phyloP scores from a whole-genome alignment of 176 grass and related monocot genomes.

The Phoenix dactylifera region DNA sequence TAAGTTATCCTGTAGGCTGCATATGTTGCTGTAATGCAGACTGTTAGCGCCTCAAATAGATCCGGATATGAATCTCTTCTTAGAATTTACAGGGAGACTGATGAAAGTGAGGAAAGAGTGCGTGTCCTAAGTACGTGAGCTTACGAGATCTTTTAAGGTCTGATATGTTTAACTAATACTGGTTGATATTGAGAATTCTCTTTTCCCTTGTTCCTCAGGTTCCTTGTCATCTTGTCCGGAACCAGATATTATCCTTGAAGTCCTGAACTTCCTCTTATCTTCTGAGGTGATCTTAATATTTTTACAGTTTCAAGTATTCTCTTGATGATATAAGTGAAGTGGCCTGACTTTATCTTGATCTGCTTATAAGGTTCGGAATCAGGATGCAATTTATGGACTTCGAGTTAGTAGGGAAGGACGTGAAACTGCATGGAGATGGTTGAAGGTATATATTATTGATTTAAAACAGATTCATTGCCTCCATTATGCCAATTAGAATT shows the following conservation, averaged over 20 bases:
- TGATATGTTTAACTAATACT: too few relatives aligned
- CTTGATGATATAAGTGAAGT: too few relatives aligned
- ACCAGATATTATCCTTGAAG: slow-evolving; percentile 58
- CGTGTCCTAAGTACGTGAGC: slow-evolving; percentile 42
- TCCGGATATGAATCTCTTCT: slow-evolving; percentile 67
- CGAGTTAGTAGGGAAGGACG: slow-evolving; percentile 38
- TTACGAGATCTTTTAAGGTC: too few relatives aligned
- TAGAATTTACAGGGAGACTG: slow-evolving; percentile 49
- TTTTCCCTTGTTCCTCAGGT: slow-evolving; percentile 33
- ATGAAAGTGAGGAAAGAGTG: slow-evolving; percentile 53
- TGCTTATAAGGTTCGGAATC: slow-evolving; percentile 51
- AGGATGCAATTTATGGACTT: slow-evolving; percentile 50
- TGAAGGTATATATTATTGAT: slow-evolving; percentile 48
- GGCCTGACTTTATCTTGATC: too few relatives aligned
- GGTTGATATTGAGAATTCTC: too few relatives aligned
- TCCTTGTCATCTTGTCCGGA: slow-evolving; percentile 43
- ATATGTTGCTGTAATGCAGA: slow-evolving; percentile 79
- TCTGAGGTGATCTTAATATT: slow-evolving; percentile 37
- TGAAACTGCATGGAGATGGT: slow-evolving; percentile 62
- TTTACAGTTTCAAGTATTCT: slow-evolving; percentile 1
- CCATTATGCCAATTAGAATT: too few relatives aligned
- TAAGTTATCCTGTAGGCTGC: slow-evolving; percentile 44
- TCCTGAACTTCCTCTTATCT: slow-evolving; percentile 61
- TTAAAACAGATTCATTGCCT: too few relatives aligned
- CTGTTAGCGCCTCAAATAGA: slow-evolving; percentile 48